A percentile compares a stretch with the other conserved stretches of the same genome.
These are phyloP conservation scores for Metarhizium brunneum DNA, from an alignment of 2,329 filamentous ascomycete species.

Conservation along the genomic window DNA sequence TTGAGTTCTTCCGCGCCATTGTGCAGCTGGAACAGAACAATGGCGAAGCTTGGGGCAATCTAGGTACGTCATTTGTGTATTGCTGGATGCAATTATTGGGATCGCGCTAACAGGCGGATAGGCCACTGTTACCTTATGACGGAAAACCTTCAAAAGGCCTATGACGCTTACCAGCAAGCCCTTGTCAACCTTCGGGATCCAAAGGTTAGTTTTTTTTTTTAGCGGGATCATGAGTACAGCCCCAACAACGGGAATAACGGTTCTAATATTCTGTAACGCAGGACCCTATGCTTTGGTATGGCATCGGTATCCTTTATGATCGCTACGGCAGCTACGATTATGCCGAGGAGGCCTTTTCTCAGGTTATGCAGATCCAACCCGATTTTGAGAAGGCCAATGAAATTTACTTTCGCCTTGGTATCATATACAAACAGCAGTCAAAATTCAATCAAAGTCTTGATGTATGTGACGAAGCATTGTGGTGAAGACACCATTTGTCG, in stretches of 20 bases:
- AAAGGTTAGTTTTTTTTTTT: conserved; percentile 50
- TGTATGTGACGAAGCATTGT: conserved; percentile 40
- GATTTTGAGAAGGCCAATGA: conserved; percentile 98
- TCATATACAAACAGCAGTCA: conserved; percentile 98
- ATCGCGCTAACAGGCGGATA: conserved; percentile 25
- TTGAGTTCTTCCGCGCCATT: conserved; percentile 87
- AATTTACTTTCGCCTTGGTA: conserved; percentile 97
- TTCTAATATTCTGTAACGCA: conserved; percentile 20
- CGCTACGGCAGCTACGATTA: conserved; percentile 94
- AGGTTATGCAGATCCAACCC: conserved; percentile 98
- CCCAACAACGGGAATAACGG: conserved; percentile 4
- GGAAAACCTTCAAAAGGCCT: conserved; percentile 94
- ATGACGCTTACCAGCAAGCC: conserved; percentile 92
- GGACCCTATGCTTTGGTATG: conserved; percentile 98
- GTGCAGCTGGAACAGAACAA: conserved; percentile 82
- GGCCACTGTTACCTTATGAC: conserved; percentile 99
- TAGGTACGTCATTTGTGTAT: conserved; percentile 50
- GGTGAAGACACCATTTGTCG: background rate
- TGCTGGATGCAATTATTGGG: conserved; percentile 14
- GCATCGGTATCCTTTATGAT: conserved; percentile 95
- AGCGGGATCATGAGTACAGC: background rate
- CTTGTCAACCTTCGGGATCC: conserved; percentile 87
- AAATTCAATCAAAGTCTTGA: conserved; percentile 90
- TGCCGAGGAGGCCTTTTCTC: conserved; percentile 94
- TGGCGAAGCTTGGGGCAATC: conserved; percentile 92